These are phyloP conservation scores for Dunaliella primolecta DNA, from an alignment of 139 green algal genomes.

Conservation along the genomic window DNA sequence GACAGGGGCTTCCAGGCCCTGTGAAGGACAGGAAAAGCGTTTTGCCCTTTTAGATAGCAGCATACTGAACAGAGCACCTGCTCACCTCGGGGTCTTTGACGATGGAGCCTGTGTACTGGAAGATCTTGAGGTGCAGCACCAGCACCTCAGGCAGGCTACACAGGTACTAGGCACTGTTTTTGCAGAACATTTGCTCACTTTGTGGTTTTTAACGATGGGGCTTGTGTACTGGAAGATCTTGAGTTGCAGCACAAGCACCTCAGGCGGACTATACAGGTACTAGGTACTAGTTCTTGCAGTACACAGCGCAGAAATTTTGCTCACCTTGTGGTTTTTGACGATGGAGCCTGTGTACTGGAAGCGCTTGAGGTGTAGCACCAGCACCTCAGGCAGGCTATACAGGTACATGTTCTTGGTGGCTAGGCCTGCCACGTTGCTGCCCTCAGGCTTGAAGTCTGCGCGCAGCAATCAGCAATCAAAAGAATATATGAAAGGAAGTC, in stretches of 20 bases:
- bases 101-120: conserved; percentile 43
- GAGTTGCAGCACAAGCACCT: conserved; percentile 74
- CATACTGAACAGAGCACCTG: too few species aligned
- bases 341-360: conserved; percentile 52
- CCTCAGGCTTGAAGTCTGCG: conserved; percentile 53
- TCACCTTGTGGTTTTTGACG: conserved; percentile 31
- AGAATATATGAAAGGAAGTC: too few species aligned
- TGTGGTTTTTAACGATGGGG: conserved; percentile 27
- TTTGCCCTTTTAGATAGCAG: too few species aligned
- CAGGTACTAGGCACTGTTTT: too few species aligned
- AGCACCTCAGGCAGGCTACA: conserved; percentile 62
- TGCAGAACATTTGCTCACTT: too few species aligned
- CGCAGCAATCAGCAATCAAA: too few species aligned
- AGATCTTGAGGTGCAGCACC: conserved; percentile 75
- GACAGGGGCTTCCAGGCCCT: too few species aligned
- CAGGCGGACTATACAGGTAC: conserved; percentile 51
- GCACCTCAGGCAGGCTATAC: conserved; percentile 55
- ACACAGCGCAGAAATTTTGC: too few species aligned
- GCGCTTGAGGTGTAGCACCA: conserved; percentile 75
- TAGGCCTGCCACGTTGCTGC: conserved; percentile 12
- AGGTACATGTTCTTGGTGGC: conserved; percentile 40
- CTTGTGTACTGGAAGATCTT: conserved; percentile 61
- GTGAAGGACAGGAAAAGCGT: too few species aligned
- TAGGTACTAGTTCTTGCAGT: too few species aligned
- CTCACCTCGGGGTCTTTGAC: conserved; percentile 29